These are phyloP conservation scores for Talaromyces sp. DNA, from an alignment of 2,329 filamentous ascomycete species.

Conservation along the genomic window DNA sequence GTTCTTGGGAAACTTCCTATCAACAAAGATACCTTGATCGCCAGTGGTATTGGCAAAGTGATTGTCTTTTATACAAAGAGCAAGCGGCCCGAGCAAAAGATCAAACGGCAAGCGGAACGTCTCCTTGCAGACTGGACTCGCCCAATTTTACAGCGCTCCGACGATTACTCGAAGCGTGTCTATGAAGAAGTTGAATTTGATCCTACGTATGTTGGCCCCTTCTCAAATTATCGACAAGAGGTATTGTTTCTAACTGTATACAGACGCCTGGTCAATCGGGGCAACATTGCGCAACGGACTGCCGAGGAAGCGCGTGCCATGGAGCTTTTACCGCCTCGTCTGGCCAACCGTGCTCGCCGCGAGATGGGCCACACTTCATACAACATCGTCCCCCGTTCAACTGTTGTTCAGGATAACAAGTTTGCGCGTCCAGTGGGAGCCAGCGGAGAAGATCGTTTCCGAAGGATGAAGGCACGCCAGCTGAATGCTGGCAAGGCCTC, in stretches of 20 bases:
- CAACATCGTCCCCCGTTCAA: slow-evolving; percentile 58
- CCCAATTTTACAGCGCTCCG: slow-evolving; percentile 86
- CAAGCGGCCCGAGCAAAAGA: slow-evolving; percentile 77
- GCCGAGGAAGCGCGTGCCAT: slow-evolving; percentile 48
- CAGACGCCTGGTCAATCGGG: slow-evolving; percentile 33
- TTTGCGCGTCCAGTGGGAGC: slow-evolving; percentile 42
- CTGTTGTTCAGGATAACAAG: slow-evolving; percentile 39
- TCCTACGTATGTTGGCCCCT: slow-evolving; percentile 39
- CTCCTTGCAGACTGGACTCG: slow-evolving; percentile 94
- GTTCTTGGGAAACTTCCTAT: slow-evolving; percentile 76
- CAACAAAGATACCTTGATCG: slow-evolving; percentile 82
- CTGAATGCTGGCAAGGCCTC: slow-evolving; percentile 36
- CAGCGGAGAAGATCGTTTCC: slow-evolving; percentile 45
- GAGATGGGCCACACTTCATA: slow-evolving; percentile 57
- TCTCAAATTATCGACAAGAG: not conserved
- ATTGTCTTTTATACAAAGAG: slow-evolving; percentile 96
- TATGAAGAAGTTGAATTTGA: slow-evolving; percentile 56
- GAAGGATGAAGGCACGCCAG: slow-evolving; percentile 45
- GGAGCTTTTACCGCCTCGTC: slow-evolving; percentile 48
- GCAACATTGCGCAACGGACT: slow-evolving; percentile 25
- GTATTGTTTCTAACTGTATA: not conserved
- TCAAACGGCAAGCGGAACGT: slow-evolving; percentile 90
- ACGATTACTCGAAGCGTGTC: slow-evolving; percentile 85
- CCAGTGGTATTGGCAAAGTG: slow-evolving; percentile 92
- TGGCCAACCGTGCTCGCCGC: slow-evolving; percentile 54